Evolutionary conservation across 225 moss, liverwort and hornwort species (phyloP).

Genomic region (Marchantia polymorpha): DNA sequence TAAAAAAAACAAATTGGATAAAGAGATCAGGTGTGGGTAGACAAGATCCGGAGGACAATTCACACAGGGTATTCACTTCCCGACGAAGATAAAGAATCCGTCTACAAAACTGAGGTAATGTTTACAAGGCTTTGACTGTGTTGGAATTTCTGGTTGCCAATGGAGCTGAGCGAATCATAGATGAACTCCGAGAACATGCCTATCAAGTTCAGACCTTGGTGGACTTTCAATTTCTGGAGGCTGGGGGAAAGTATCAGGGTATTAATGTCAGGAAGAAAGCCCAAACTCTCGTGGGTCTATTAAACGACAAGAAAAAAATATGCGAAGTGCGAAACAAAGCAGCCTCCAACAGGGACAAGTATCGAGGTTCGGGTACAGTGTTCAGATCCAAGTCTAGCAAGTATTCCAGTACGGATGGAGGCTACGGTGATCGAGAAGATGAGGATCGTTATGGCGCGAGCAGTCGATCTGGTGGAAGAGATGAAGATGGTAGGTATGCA

Average conservation of each 20-base stretch:
- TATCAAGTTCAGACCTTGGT: slow-evolving; percentile 97
- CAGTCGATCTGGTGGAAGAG: slow-evolving; percentile 63
- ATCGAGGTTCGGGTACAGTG: slow-evolving; percentile 81
- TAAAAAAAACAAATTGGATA: neutral
- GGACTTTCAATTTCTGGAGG: slow-evolving; percentile 88
- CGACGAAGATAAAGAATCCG: no score
- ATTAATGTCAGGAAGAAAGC: slow-evolving; percentile 98
- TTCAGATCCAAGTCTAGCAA: slow-evolving; percentile 64
- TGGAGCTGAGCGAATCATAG: slow-evolving; percentile 94
- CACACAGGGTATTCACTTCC: no score
- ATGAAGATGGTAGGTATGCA: slow-evolving; percentile 61
- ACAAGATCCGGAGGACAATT: slow-evolving; percentile 18
- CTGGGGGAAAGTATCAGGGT: slow-evolving; percentile 95
- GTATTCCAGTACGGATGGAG: slow-evolving; percentile 79
- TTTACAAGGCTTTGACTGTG: slow-evolving; percentile 92
- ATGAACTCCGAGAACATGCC: slow-evolving; percentile 84
- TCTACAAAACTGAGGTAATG: no score
- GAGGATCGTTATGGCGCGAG: slow-evolving; percentile 74
- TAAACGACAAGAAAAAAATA: slow-evolving; percentile 84
- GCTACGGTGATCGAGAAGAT: slow-evolving; percentile 63
- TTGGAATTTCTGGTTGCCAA: slow-evolving; percentile 93
- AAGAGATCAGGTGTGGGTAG: neutral
- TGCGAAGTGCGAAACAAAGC: slow-evolving; percentile 94
- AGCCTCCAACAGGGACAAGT: slow-evolving; percentile 91
- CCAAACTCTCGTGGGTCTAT: slow-evolving; percentile 65